phyloP scores from a whole-genome alignment of 2,329 filamentous ascomycete genomes.

The Pseudogymnoascus sp. region DNA sequence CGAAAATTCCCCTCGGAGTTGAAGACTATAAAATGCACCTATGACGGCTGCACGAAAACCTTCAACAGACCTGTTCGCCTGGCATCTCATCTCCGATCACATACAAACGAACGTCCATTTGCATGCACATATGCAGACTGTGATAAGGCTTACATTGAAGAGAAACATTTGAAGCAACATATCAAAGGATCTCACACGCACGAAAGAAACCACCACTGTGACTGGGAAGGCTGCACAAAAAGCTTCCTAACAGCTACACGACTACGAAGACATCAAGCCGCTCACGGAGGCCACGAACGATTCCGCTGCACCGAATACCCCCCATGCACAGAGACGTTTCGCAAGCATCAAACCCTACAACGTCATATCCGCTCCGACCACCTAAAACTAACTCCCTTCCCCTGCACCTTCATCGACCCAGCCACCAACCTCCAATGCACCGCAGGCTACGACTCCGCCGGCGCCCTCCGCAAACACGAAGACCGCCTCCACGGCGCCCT shows the following conservation, averaged over 20 bases:
- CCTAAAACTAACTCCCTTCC: constrained; percentile 61
- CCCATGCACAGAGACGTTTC: constrained; percentile 69
- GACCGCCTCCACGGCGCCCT: constrained; percentile 61
- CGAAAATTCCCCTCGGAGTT: constrained; percentile 57
- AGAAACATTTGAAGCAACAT: constrained; percentile 81
- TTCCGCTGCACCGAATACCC: constrained; percentile 65
- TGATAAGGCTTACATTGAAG: constrained; percentile 75
- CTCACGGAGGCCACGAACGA: constrained; percentile 69
- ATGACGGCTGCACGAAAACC: constrained; percentile 66
- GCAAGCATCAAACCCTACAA: constrained; percentile 79
- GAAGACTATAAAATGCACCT: constrained; percentile 72
- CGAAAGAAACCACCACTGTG: constrained; percentile 63
- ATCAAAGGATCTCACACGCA: constrained; percentile 72
- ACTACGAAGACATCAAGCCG: constrained; percentile 67
- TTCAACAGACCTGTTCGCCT: constrained; percentile 83
- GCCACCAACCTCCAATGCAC: constrained; percentile 50
- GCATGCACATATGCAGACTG: constrained; percentile 63
- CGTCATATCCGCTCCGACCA: constrained; percentile 75
- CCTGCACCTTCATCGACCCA: constrained; percentile 54
- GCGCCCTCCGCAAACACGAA: constrained; percentile 63
- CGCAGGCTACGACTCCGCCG: constrained; percentile 65
- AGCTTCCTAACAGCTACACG: constrained; percentile 74
- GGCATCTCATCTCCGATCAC: constrained; percentile 71
- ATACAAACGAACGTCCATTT: constrained; percentile 78
- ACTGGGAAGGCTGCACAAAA: constrained; percentile 66